A percentile compares a stretch with the other conserved stretches of the same genome.
Evolutionary conservation across 306 rosid genomes (phyloP).

Genomic region (Clitoria ternatea): DNA sequence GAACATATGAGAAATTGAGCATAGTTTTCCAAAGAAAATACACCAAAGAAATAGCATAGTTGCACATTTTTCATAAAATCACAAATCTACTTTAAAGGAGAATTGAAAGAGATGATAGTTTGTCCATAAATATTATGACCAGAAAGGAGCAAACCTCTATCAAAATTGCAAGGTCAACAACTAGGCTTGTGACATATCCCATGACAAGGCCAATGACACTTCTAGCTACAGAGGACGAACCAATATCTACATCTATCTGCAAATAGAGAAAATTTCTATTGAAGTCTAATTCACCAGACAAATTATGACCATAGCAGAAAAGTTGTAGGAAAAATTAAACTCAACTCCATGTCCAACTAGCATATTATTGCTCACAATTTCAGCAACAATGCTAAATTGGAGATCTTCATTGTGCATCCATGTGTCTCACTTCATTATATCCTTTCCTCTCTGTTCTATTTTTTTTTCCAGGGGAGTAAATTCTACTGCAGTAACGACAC

Average conservation of each 20-base stretch:
- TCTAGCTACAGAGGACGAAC: slow-evolving; percentile 94
- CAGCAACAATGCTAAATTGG: background rate
- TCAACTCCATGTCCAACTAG: background rate
- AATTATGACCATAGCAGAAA: background rate
- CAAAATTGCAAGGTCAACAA: slow-evolving; percentile 89
- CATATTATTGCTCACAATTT: background rate
- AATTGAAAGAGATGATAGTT: background rate
- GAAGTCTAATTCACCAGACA: background rate
- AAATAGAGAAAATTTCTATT: slow-evolving; percentile 12
- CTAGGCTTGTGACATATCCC: slow-evolving; percentile 91
- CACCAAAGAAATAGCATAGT: background rate
- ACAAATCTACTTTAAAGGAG: background rate
- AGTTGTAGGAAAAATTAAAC: background rate
- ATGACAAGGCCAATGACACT: slow-evolving; percentile 88
- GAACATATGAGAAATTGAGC: background rate
- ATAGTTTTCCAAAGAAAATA: background rate
- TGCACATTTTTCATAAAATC: background rate
- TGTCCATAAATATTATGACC: background rate
- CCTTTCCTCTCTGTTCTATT: too few species aligned
- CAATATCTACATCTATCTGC: slow-evolving; percentile 98
- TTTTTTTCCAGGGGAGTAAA: too few species aligned
- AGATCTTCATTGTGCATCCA: background rate
- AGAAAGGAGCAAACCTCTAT: slow-evolving; percentile 66
- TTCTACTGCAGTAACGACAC: too few species aligned
- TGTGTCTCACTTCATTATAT: too few species aligned